phyloP scores from a whole-genome alignment of 2,329 filamentous ascomycete genomes.

The Cordyceps tenuipes region DNA sequence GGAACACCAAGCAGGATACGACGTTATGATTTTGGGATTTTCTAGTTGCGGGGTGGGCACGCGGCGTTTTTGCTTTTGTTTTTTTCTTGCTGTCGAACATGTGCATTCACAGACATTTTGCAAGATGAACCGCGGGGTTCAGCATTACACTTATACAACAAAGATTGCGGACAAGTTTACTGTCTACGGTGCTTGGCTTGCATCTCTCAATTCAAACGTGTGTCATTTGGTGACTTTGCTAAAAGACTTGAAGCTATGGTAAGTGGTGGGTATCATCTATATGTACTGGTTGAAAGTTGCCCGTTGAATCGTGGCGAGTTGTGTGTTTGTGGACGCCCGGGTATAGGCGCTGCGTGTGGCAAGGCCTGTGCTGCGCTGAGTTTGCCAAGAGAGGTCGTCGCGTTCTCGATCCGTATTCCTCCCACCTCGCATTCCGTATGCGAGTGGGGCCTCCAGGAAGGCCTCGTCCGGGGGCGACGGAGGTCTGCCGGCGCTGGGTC shows the following conservation, averaged over 20 bases:
- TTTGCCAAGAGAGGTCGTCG: too few relatives aligned
- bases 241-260: background rate
- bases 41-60: background rate
- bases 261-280: background rate
- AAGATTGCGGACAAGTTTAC: background rate
- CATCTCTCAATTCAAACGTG: background rate
- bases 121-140: background rate
- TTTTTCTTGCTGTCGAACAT: background rate
- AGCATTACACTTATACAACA: background rate
- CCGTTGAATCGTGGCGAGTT: too few relatives aligned
- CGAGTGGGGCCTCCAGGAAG: too few relatives aligned
- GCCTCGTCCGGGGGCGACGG: too few relatives aligned
- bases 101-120: background rate
- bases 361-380: too few relatives aligned
- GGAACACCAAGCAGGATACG: background rate
- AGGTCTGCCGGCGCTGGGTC: too few relatives aligned
- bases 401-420: too few relatives aligned
- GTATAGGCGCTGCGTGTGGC: too few relatives aligned
- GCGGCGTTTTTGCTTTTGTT: conserved; percentile 3
- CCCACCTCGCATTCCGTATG: too few relatives aligned
- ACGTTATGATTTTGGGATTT: conserved; percentile 1
- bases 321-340: too few relatives aligned
- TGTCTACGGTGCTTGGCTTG: background rate
- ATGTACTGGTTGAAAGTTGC: background rate
- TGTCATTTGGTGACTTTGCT: background rate